Base-by-base conservation (phyloP, 192 early-diverging fungal genomes). In the Coemansia sp. region DNA sequence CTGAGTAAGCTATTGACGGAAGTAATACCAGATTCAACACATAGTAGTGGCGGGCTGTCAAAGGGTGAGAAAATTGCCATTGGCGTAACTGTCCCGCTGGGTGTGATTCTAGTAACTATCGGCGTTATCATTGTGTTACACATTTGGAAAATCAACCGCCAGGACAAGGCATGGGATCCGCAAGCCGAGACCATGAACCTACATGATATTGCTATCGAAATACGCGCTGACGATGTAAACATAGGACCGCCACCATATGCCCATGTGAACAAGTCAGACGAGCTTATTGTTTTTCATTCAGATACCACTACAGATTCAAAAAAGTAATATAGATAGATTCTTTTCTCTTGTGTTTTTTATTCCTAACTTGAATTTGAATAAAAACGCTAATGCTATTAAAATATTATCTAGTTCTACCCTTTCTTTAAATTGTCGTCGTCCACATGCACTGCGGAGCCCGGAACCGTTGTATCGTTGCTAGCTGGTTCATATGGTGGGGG, bases 131-230 rank as follows among this genome's bases (percentile, higher is more conserved):
- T 65, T 43, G 12, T 56, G 12, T 65, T 39, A 49, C 14, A 46
- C 38, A 51, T 25, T 7, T 64, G 63, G 63, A 32, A 14, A 16
- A 12, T 48, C 7, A 49, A 53, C 14, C 45, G 32, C 37, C 63
- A 64, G 49, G 63, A 64, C 49, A 46, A 41, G 14, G 63, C 49
- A 13, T 64, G 63, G 63, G 39, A 64, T 48, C 63, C 63, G 20
- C 10, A 17, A 8, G 6, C 6, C 44, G 20, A 62, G 13, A 32
- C 5, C 8, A 11, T 5, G 10, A 10, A 62, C 3, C 43, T 62
- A 19, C 60, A 62, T 32, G 32, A 32, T 32, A 32, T 32, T 32
- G 32, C 32, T 32, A 32, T 32, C 32, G 32, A 32, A 32, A 32
- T 32, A 32, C 32, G 32, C 32, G 32, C 32, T 32, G 32, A 32